Evolutionary conservation across 352 stramenopile species (phyloP), one percentile per base, ranked within the genome.

Genomic region (Albugo laibachii): DNA sequence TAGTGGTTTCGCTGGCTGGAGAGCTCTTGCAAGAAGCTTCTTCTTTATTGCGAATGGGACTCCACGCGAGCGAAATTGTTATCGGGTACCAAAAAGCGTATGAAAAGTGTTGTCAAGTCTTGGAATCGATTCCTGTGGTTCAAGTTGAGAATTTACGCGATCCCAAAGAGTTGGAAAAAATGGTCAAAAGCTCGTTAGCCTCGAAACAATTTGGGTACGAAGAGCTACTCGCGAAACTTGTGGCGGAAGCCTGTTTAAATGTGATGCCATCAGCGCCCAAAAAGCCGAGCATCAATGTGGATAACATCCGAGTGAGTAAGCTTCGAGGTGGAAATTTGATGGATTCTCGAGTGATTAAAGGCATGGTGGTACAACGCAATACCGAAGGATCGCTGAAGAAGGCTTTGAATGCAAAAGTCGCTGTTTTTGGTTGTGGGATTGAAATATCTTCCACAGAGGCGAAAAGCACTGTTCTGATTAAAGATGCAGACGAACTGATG

Each of bases 401-500:
- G 45, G 88, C 73, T 12, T 50, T 83, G 15, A 74, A 94, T 52
- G 92, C 91, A 36, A 98, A 98, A 66, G 70, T 99, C 41, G 87
- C 83, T 3, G 86, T 99, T 20, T 99, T 98, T 65, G 92, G 83
- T 47, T 98, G 89, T 53, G 95, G 92, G 36, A 83, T 99, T 48
- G 95, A 99, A 69, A 86, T 96, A 15, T 94, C 80, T 41, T 79
- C 75, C 36, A 98, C 94, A 1, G 95, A 99, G 65, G 93, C 95
- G 20, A 98, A 99, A 79, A 97, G 95, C 61, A 99, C 95, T 2
- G 95, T 99, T 49, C 74, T 99, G n/a, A 97, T 99, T 65, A 97
- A 98, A 69, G 96, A 84, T 53, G 96, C 95, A 11, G 93, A 98
- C 45, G 95, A 99, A 71, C 81, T 99, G 53, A 96, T 97, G 73